Conservation (phyloP, 129 eudicot species). For the Mikania micrantha region DNA sequence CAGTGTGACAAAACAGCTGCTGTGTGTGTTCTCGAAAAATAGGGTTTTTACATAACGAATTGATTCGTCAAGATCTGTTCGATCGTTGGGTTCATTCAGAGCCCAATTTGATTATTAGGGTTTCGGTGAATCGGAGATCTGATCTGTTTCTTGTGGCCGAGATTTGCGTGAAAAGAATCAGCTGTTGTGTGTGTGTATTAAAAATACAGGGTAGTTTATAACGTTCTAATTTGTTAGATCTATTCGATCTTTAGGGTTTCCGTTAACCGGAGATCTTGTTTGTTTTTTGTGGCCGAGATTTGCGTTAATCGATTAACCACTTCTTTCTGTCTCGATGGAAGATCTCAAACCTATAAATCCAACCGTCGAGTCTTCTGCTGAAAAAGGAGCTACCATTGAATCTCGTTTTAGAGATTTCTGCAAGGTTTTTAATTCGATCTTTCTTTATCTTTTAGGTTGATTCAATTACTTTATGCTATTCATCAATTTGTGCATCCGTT, state of each 20-base stretch:
- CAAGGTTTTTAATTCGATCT: slow-evolving; percentile 48
- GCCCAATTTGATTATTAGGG: slow-evolving; percentile 1
- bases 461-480: not conserved
- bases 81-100: not conserved
- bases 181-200: not conserved
- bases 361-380: slow-evolving; percentile 11
- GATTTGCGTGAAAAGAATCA: not conserved
- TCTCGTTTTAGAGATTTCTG: slow-evolving; percentile 66
- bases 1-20: not conserved
- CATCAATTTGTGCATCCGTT: too few species aligned
- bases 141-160: slow-evolving; percentile 9
- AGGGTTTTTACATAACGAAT: not conserved
- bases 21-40: not conserved
- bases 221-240: slow-evolving; percentile 16
- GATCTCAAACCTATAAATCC: slow-evolving; percentile 30
- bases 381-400: slow-evolving; percentile 36
- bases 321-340: slow-evolving; percentile 33
- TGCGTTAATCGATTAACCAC: slow-evolving; percentile 3
- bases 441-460: not conserved
- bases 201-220: not conserved
- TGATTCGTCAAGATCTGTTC: slow-evolving; percentile 16
- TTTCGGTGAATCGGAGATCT: slow-evolving; percentile 11
- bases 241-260: slow-evolving; percentile 2
- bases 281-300: slow-evolving; percentile 11
- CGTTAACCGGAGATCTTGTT: slow-evolving; percentile 13